Conservation (phyloP, 2,329 filamentous ascomycete species). For the Ascocoryne sarcoides region DNA sequence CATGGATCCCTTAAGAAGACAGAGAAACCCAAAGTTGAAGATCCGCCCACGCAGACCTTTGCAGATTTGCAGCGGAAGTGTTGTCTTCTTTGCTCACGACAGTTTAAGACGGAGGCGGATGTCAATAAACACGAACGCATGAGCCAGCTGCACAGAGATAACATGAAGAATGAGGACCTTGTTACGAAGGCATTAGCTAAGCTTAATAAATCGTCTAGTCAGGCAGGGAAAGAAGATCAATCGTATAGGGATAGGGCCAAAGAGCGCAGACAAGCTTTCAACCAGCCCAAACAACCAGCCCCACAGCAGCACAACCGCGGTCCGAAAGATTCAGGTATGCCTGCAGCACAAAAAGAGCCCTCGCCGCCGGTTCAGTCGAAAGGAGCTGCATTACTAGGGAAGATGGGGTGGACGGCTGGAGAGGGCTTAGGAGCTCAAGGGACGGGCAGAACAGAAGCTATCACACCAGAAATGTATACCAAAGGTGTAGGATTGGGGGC, state of each 20-base stretch:
- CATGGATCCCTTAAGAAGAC: constrained; percentile 1
- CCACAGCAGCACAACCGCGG: constrained; percentile 31
- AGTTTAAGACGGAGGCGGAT: constrained; percentile 45
- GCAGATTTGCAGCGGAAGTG: constrained; percentile 48
- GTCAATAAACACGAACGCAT: constrained; percentile 51
- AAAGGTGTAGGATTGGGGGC: constrained; percentile 63
- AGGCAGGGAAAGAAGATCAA: constrained; percentile 12
- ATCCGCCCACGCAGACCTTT: constrained; percentile 45
- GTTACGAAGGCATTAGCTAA: constrained; percentile 32
- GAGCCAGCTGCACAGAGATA: constrained; percentile 47
- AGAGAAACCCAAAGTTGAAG: constrained; percentile 19
- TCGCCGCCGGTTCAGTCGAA: constrained; percentile 43
- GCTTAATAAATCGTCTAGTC: constrained; percentile 27
- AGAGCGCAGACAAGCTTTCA: constrained; percentile 54
- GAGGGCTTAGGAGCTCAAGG: constrained; percentile 56
- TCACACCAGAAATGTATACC: constrained; percentile 55
- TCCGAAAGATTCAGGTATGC: constrained; percentile 21
- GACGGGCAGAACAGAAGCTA: constrained; percentile 53
- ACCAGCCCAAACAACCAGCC: constrained; percentile 47
- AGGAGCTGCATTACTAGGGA: constrained; percentile 58
- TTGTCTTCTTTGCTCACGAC: constrained; percentile 53
- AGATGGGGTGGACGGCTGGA: constrained; percentile 64
- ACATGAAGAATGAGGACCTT: constrained; percentile 41
- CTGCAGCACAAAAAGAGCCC: constrained; percentile 12
- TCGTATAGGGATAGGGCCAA: constrained; percentile 51